A percentile compares a stretch with the other conserved stretches of the same genome.
phyloP scores from a whole-genome alignment of 164 flowering plant genomes.

The Sedum album region DNA sequence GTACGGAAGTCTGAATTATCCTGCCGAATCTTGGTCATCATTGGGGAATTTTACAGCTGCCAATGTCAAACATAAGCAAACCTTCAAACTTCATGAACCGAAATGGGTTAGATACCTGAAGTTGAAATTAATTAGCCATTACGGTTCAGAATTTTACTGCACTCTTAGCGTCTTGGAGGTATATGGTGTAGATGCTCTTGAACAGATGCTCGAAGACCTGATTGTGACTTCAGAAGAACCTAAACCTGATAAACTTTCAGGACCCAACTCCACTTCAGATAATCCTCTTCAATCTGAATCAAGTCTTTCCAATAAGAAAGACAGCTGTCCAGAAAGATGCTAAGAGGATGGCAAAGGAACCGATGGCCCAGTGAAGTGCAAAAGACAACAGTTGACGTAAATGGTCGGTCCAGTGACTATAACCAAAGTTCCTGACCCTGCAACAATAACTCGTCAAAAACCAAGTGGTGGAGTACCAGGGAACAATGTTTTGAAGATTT shows the following conservation, averaged over 20 bases:
- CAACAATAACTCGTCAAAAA: constrained; percentile 38
- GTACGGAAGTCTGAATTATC: constrained; percentile 63
- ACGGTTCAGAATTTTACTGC: constrained; percentile 84
- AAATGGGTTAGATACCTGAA: constrained; percentile 78
- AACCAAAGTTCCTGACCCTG: constrained; percentile 37
- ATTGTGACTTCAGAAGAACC: constrained; percentile 41
- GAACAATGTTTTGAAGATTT: constrained; percentile 65
- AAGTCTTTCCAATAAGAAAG: constrained; percentile 14
- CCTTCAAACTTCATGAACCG: constrained; percentile 60
- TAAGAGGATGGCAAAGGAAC: constrained; percentile 14
- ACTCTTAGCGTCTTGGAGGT: constrained; percentile 66
- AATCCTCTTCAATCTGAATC: constrained; percentile 21
- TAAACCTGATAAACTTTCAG: constrained; percentile 16
- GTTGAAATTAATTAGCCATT: constrained; percentile 55
- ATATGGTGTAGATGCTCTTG: constrained; percentile 80
- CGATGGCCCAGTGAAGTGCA: constrained; percentile 25
- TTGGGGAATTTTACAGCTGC: constrained; percentile 60
- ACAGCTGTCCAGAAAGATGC: constrained; percentile 13
- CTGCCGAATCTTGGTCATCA: constrained; percentile 48
- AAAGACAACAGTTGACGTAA: constrained; percentile 17
- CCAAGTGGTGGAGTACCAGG: constrained; percentile 54
- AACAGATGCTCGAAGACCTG: constrained; percentile 76
- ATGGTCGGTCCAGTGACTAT: constrained; percentile 22
- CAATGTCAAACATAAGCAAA: constrained; percentile 65
- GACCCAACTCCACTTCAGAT: constrained; percentile 24